phyloP scores from a whole-genome alignment of 2,329 filamentous ascomycete genomes.

The Aspergillus brasiliensis region DNA sequence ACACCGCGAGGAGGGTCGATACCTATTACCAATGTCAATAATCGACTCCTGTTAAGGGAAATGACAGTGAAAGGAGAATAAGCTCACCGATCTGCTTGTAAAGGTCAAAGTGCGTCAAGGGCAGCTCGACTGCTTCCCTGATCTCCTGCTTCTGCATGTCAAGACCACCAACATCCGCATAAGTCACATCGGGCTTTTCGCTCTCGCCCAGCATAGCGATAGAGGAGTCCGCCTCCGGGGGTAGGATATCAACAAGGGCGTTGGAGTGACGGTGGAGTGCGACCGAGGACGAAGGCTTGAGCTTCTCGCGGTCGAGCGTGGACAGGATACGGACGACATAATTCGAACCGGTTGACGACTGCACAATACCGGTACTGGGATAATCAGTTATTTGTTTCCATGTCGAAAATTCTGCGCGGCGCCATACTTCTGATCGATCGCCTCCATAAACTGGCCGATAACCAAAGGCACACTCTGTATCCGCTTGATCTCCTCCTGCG shows the following conservation, averaged over 20 bases:
- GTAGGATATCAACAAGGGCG: slow-evolving; percentile 95
- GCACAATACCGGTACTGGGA: slow-evolving; percentile 88
- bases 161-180: slow-evolving; percentile 93
- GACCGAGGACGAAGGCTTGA: slow-evolving; percentile 97
- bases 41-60: neutral
- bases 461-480: slow-evolving; percentile 98
- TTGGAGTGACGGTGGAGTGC: slow-evolving; percentile 98
- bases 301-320: slow-evolving; percentile 94
- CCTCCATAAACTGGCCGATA: slow-evolving; percentile 99
- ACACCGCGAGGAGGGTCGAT: slow-evolving; percentile 98
- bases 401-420: neutral
- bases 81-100: slow-evolving; percentile 89
- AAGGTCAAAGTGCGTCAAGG: slow-evolving; percentile 94
- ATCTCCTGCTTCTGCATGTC: slow-evolving; percentile 99
- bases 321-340: slow-evolving; percentile 98
- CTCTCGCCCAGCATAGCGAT: slow-evolving; percentile 97
- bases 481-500: slow-evolving; percentile 98
- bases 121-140: slow-evolving; percentile 93
- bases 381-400: slow-evolving; percentile 12
- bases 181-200: slow-evolving; percentile 98
- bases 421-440: slow-evolving; percentile 94
- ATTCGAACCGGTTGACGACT: slow-evolving; percentile 97
- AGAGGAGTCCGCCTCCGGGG: slow-evolving; percentile 97
- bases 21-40: slow-evolving; percentile 36
- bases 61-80: neutral